Conservation (phyloP, 2,329 filamentous ascomycete genomes). For the Colletotrichum sansevieriae region DNA sequence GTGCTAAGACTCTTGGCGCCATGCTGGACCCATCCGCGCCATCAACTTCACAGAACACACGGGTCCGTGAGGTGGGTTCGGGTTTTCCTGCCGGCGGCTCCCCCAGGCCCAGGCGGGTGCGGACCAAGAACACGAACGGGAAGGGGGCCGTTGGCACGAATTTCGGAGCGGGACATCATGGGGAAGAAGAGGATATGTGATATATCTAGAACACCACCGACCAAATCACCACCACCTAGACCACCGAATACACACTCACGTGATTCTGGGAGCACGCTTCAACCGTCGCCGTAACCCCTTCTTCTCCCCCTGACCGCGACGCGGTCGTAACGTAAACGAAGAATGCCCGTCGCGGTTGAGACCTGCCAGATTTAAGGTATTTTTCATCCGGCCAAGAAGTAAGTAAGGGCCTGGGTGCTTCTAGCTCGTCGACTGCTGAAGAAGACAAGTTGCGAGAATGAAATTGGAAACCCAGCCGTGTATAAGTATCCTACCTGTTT, state of each 20-base stretch:
- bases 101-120: not conserved
- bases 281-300: not conserved
- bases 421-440: not conserved
- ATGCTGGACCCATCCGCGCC: not conserved
- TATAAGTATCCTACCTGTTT: slow-evolving; percentile 3
- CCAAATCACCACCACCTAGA: not conserved
- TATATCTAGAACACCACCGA: not conserved
- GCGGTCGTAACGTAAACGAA: not conserved
- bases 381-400: not conserved
- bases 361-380: not conserved
- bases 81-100: not conserved
- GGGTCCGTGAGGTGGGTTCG: not conserved
- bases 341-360: not conserved
- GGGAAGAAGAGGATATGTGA: not conserved
- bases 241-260: not conserved
- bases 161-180: not conserved
- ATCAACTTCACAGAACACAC: not conserved
- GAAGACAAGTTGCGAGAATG: not conserved
- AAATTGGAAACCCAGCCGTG: not conserved
- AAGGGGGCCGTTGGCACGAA: not conserved
- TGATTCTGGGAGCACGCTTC: not conserved
- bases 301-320: not conserved
- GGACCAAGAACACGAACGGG: not conserved
- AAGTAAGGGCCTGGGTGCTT: not conserved
- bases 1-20: not conserved